A percentile compares a stretch with the other conserved stretches of the same genome.
Evolutionary conservation across 306 rosid genomes (phyloP).

Genomic region (Malus orientalis): DNA sequence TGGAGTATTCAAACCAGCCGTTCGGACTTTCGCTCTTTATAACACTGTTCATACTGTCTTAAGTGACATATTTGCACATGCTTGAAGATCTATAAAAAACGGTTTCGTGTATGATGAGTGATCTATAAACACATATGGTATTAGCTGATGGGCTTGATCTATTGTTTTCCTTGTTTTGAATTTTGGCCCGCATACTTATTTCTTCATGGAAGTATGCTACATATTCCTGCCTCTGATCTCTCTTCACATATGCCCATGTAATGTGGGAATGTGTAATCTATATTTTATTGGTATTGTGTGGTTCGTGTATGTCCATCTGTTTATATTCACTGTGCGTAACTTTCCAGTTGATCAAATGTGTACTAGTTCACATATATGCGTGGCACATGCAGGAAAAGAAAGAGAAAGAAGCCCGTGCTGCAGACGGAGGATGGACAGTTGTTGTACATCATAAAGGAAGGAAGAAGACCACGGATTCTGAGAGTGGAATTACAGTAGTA

Average conservation of each 20-base stretch:
- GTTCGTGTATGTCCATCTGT: background rate
- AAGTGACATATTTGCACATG: background rate
- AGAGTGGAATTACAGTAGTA: constrained; percentile 68
- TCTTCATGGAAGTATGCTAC: background rate
- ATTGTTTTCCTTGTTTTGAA: background rate
- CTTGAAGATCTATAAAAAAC: background rate
- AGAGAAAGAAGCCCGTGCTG: constrained; percentile 60
- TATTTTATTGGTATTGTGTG: background rate
- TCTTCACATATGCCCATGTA: background rate
- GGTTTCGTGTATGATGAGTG: background rate
- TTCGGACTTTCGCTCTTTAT: background rate
- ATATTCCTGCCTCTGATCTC: background rate
- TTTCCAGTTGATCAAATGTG: background rate
- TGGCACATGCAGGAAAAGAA: constrained; percentile 51
- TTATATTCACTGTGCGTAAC: background rate
- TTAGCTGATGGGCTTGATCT: background rate
- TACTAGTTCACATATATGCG: background rate
- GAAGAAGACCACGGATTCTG: constrained; percentile 80
- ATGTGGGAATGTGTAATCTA: background rate
- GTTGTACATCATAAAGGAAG: constrained; percentile 83
- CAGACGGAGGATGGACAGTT: constrained; percentile 88
- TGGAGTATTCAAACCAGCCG: background rate
- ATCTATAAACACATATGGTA: background rate
- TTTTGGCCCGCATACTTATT: background rate
- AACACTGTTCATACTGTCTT: background rate